phyloP scores from a whole-genome alignment of 495 filamentous ascomycete genomes.

The Daldinia decipiens region DNA sequence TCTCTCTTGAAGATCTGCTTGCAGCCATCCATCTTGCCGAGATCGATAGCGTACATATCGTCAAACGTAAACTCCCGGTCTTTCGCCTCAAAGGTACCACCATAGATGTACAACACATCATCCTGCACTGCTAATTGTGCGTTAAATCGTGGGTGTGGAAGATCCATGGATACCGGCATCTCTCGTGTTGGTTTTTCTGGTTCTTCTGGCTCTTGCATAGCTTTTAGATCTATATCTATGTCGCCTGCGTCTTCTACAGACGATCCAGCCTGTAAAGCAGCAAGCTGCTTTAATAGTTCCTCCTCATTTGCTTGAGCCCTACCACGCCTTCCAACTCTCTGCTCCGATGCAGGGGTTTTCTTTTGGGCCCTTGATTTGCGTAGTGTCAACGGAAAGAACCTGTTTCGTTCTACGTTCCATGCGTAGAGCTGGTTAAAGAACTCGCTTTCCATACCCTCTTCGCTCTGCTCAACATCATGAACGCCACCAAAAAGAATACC shows the following conservation, averaged over 20 bases:
- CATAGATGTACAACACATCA: slow-evolving; percentile 91
- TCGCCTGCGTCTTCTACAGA: slow-evolving; percentile 66
- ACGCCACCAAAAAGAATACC: slow-evolving; percentile 96
- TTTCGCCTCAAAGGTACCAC: slow-evolving; percentile 93
- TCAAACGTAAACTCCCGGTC: slow-evolving; percentile 95
- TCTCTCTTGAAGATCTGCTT: slow-evolving; percentile 87
- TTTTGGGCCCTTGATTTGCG: slow-evolving; percentile 75
- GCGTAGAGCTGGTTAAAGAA: slow-evolving; percentile 91
- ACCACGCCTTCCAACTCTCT: slow-evolving; percentile 69
- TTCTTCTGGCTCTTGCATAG: slow-evolving; percentile 57
- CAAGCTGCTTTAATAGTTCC: slow-evolving; percentile 85
- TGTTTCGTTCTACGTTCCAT: slow-evolving; percentile 93
- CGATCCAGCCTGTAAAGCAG: slow-evolving; percentile 76
- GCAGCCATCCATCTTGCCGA: slow-evolving; percentile 91
- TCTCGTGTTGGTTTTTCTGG: slow-evolving; percentile 60
- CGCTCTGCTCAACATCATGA: slow-evolving; percentile 90
- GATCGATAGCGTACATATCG: slow-evolving; percentile 89
- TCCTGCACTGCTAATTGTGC: slow-evolving; percentile 89
- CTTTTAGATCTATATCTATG: slow-evolving; percentile 62
- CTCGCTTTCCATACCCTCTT: slow-evolving; percentile 94
- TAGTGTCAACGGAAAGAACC: slow-evolving; percentile 86
- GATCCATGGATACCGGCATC: slow-evolving; percentile 71
- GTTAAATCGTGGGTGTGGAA: slow-evolving; percentile 90
- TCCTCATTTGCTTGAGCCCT: slow-evolving; percentile 87
- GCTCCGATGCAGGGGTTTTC: slow-evolving; percentile 58